Base-by-base conservation (phyloP, 768 basidiomycete species). In the Lactarius quietus region DNA sequence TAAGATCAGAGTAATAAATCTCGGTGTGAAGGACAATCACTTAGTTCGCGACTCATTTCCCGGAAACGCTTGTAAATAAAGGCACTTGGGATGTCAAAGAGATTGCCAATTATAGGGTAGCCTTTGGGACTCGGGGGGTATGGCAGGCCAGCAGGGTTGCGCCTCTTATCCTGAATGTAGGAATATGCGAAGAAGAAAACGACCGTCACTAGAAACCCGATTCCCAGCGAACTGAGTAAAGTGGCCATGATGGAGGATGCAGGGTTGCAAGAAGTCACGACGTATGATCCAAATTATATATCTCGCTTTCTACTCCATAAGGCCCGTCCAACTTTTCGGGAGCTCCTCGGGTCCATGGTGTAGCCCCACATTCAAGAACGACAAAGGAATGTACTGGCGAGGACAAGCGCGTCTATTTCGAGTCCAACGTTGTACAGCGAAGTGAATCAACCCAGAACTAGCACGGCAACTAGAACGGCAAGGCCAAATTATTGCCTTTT, bases 111-210 rank as follows among this genome's bases (percentile, higher is more conserved):
- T 14, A 72, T 51, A 29, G 72, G 72, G 31, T 69, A 70, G 18
- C 67, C 64, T n/a, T 63, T 70, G 17, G 72, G 72, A 29, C 72
- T 71, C 0, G 71, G 71, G 26, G 72, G 72, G 28, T 70, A 69
- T 3, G 71, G 70, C n/a, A 65, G 38, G 18, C 67, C 61, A 2
- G 59, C 54, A 6, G 68, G 68, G 53, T 69, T 69, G 45, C 66
- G 68, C 33, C 67, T 62, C 55, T 36, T 36, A 8, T 64, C 58
- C 51, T 64, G 66, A 28, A 67, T 17, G 45, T 66, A 60, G 55
- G 57, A 61, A 55, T 68, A 61, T 10, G 36, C 39, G 35, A 61
- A 31, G 36, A 57, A 38, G 3, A 68, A 45, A n/a, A 26, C 23
- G 45, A 59, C 54, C 3, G 59, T 41, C 29, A 66, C 38, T 33